Conservation (phyloP, 179 eudicot species). For the Patellifolia procumbens region DNA sequence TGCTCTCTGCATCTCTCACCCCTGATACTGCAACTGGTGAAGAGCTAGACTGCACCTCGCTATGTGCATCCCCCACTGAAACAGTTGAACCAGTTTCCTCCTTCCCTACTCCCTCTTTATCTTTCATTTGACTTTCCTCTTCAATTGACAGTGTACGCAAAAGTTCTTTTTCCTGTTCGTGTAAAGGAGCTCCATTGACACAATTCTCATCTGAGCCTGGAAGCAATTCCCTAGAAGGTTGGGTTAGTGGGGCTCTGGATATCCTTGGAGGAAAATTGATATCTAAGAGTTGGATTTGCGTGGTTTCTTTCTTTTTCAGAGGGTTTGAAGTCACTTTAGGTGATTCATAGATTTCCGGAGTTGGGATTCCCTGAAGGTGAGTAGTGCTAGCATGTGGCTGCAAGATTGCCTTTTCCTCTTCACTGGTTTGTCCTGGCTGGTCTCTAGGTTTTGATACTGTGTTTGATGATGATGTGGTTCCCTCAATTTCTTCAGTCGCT, state of each 20-base stretch:
- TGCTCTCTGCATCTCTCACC: slow-evolving; percentile 54
- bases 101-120: slow-evolving; percentile 5
- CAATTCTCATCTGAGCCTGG: slow-evolving; percentile 46
- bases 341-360: slow-evolving; percentile 79
- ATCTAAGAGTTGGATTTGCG: slow-evolving; percentile 64
- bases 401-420: slow-evolving; percentile 35
- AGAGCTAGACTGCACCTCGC: slow-evolving; percentile 69
- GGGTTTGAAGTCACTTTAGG: slow-evolving; percentile 61
- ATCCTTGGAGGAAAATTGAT: slow-evolving; percentile 75
- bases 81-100: slow-evolving; percentile 58
- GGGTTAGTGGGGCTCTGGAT: slow-evolving; percentile 37
- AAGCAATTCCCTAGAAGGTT: slow-evolving; percentile 25
- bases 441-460: slow-evolving; percentile 41
- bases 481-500: slow-evolving; percentile 57
- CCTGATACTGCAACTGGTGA: slow-evolving; percentile 52
- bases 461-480: slow-evolving; percentile 53
- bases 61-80: slow-evolving; percentile 61
- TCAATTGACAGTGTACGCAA: background rate
- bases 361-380: slow-evolving; percentile 75
- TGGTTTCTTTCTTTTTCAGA: slow-evolving; percentile 41
- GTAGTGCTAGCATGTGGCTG: slow-evolving; percentile 33
- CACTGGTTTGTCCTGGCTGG: slow-evolving; percentile 36
- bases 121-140: slow-evolving; percentile 25
- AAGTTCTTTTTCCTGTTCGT: slow-evolving; percentile 28
- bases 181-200: slow-evolving; percentile 34